Evolutionary conservation across 192 early-diverging fungal species (phyloP).

Genomic region (Coemansia umbellata): DNA sequence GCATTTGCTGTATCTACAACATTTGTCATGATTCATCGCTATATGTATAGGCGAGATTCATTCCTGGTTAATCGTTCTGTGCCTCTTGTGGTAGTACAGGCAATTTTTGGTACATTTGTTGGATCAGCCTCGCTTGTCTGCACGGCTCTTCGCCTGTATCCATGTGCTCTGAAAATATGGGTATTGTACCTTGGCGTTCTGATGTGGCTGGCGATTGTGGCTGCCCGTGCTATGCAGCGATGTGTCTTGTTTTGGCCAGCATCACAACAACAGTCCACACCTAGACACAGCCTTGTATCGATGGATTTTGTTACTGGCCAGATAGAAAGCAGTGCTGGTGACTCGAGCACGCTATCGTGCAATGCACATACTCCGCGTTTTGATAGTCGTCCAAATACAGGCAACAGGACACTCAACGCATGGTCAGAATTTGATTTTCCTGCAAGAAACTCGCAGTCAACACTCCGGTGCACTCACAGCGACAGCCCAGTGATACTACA

Average conservation of each 20-base stretch:
- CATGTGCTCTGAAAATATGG: slow-evolving; percentile 39
- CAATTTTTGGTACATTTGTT: slow-evolving; percentile 3
- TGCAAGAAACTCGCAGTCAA: slow-evolving; percentile 1
- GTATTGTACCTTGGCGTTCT: slow-evolving; percentile 22
- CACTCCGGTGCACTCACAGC: not conserved
- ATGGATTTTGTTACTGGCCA: no score
- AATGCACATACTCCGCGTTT: not conserved
- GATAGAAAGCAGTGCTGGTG: slow-evolving; percentile 1
- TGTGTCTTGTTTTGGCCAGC: not conserved
- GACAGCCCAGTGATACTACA: not conserved
- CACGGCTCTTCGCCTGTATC: slow-evolving; percentile 12
- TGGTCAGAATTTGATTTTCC: slow-evolving; percentile 21
- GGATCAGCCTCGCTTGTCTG: slow-evolving; percentile 16
- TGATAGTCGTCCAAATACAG: not conserved
- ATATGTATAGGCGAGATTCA: slow-evolving; percentile 6
- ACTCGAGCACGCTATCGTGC: not conserved
- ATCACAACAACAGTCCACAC: not conserved
- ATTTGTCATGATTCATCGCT: slow-evolving; percentile 12
- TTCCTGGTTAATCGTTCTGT: slow-evolving; percentile 16
- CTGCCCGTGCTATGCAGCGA: slow-evolving; percentile 24
- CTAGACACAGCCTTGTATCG: not conserved
- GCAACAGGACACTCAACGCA: slow-evolving; percentile 3
- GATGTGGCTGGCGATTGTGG: slow-evolving; percentile 20
- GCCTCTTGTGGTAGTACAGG: slow-evolving; percentile 19
- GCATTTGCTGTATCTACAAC: slow-evolving; percentile 14